A percentile compares a stretch with the other conserved stretches of the same genome.
Evolutionary conservation across 768 basidiomycete species (phyloP).

Genomic region (Leccinum truebloodii): DNA sequence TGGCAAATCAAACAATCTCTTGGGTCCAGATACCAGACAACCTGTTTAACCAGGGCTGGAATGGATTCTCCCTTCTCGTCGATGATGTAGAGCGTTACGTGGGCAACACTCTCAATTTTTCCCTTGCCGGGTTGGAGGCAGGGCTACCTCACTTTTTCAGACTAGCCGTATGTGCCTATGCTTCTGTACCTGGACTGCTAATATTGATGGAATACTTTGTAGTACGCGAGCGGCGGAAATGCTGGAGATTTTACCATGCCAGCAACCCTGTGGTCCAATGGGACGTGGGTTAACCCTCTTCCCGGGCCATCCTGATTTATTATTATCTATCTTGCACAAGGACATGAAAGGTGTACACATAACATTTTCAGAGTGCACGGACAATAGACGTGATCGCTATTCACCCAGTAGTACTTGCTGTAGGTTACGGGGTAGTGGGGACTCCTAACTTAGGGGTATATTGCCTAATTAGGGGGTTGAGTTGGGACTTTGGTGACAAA

Average conservation of each 20-base stretch:
- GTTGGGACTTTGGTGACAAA: no score
- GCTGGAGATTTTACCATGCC: constrained; percentile 81
- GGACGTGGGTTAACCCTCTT: constrained; percentile 76
- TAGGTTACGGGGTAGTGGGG: background rate
- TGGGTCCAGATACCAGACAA: constrained; percentile 52
- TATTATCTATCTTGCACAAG: background rate
- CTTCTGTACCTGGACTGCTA: constrained; percentile 1
- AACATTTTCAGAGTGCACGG: background rate
- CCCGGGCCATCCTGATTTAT: constrained; percentile 57
- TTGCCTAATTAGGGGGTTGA: no score
- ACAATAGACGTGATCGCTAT: background rate
- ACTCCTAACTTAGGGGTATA: no score
- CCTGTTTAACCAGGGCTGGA: constrained; percentile 49
- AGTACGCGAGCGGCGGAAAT: constrained; percentile 50
- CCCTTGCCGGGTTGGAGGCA: constrained; percentile 59
- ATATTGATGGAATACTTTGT: constrained; percentile 10
- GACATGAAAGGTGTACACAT: background rate
- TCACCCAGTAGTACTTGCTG: background rate
- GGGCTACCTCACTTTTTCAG: constrained; percentile 76
- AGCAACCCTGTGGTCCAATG: constrained; percentile 74
- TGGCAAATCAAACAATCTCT: constrained; percentile 53
- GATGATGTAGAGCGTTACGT: constrained; percentile 83
- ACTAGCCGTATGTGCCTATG: constrained; percentile 57
- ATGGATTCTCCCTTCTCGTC: constrained; percentile 77
- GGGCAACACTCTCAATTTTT: constrained; percentile 71